Evolutionary conservation across 2,329 filamentous ascomycete genomes (phyloP), one percentile per base, ranked within the genome.

Genomic region (Scopulariopsis brevicaulis): DNA sequence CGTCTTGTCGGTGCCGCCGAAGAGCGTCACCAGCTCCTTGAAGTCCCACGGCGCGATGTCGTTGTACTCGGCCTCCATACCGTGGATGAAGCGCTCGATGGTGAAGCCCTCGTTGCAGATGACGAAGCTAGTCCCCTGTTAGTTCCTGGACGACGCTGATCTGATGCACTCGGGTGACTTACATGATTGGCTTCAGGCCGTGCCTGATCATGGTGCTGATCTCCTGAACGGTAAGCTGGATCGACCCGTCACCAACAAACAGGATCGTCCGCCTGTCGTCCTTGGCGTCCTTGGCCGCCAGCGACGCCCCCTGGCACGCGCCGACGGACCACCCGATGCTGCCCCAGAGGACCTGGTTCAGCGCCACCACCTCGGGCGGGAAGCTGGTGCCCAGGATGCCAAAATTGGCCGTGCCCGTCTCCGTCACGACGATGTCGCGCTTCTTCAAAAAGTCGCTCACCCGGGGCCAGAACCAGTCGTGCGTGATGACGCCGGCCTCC

Each of bases 51-150:
- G 70, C 59, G 81, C 78, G 59, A 96, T 85, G 67, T 96, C 89
- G 67, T 96, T 96, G 75, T 96, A 96, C 28, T 68, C 69, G 35
- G 82, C 88, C 10, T 91, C 77, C 83, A 87, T 87, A 57, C 90
- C 90, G 70, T 96, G 90, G 65, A 96, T 95, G 69, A 83, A 88
- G 34, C 91, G 84, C 73, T 96, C 91, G 68, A 95, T 94, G 11
- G 90, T 94, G 73, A 89, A 96, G 12, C 91, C 91, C 48, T 92
- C 83, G 69, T 95, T 95, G 77, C 88, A 90, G 63, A 96, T 86
- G 61, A 94, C 78, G 69, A 96, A 93, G 61, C 82, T 83, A 58
- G 7, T n/a, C 55, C 2, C 4, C 40, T 50, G 59, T 70, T 61
- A 69, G 64, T 54, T 54, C 12, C 12, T 4, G 24, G 14, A 3